Conservation (phyloP, 2,329 filamentous ascomycete species). For the Neopestalotiopsis clavispora region DNA sequence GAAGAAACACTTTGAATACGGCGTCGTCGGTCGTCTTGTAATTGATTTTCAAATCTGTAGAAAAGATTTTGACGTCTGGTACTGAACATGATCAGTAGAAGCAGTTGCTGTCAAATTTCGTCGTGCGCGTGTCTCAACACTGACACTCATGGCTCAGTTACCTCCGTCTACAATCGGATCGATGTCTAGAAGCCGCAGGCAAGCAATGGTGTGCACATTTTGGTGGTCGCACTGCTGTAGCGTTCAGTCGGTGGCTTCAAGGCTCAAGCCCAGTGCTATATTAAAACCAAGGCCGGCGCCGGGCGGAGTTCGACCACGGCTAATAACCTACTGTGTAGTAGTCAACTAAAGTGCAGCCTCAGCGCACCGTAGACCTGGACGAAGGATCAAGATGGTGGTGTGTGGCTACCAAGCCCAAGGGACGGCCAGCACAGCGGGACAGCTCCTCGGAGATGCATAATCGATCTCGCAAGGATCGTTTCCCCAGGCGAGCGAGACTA, state of each 20-base stretch:
- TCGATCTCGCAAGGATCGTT: conserved; percentile 21
- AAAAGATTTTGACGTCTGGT: too few species aligned
- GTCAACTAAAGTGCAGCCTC: background rate
- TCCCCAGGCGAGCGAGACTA: conserved; percentile 23
- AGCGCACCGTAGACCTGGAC: background rate
- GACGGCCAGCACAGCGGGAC: conserved; percentile 17
- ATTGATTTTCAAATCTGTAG: too few species aligned
- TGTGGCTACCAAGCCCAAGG: conserved; percentile 11
- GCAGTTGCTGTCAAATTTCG: too few species aligned
- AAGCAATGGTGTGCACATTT: background rate
- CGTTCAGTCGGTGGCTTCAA: background rate
- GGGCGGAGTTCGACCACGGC: background rate
- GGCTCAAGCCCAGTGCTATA: background rate
- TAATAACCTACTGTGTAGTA: background rate
- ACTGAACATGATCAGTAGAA: too few species aligned
- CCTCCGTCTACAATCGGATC: too few species aligned
- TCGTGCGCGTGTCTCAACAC: too few species aligned
- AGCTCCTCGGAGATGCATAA: conserved; percentile 34
- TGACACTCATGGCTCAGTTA: too few species aligned
- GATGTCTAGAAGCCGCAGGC: too few species aligned
- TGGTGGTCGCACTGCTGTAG: background rate
- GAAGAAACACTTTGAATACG: background rate
- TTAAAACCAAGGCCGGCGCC: background rate
- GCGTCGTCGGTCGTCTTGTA: background rate
- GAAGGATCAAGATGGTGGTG: background rate